A percentile compares a stretch with the other conserved stretches of the same genome.
These are phyloP conservation scores for Eimeria sp. DNA, from an alignment of 169 alveolate genomes.

Conservation along the genomic window DNA sequence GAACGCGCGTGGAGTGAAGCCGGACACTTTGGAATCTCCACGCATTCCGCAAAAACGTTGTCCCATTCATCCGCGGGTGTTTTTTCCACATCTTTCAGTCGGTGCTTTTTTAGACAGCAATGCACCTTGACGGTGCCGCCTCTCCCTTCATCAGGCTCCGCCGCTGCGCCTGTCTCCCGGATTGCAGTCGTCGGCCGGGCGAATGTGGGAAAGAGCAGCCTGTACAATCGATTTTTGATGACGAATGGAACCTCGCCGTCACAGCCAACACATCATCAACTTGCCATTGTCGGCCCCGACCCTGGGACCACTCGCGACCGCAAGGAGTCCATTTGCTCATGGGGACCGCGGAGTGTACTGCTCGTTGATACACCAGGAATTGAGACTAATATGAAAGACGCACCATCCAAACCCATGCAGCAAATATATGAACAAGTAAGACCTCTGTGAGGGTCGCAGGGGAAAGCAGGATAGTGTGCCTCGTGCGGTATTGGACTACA, in stretches of 20 bases:
- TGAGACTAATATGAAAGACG: conserved; percentile 26
- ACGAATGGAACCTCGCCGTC: neutral
- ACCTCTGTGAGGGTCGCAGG: neutral
- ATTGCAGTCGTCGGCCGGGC: conserved; percentile 86
- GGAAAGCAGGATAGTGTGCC: neutral
- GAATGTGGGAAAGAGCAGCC: conserved; percentile 89
- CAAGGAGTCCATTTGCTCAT: conserved; percentile 82
- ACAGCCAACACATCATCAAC: neutral
- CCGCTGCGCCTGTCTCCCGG: neutral
- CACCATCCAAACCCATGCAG: neutral
- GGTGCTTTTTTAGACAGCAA: neutral
- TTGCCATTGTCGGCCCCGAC: conserved; percentile 75
- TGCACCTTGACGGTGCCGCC: neutral
- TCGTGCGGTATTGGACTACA: neutral
- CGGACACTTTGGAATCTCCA: neutral
- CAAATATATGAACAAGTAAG: conserved; percentile 36
- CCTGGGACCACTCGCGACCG: conserved; percentile 89
- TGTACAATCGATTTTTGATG: conserved; percentile 87
- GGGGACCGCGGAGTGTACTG: conserved; percentile 61
- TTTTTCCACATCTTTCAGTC: neutral
- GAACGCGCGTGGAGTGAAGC: neutral
- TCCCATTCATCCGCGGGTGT: neutral
- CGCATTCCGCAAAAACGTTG: neutral
- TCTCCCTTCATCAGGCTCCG: neutral
- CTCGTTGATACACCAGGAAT: conserved; percentile 90